A percentile compares a stretch with the other conserved stretches of the same genome.
phyloP scores from a whole-genome alignment of 768 basidiomycete genomes.

The Trametes punicea region DNA sequence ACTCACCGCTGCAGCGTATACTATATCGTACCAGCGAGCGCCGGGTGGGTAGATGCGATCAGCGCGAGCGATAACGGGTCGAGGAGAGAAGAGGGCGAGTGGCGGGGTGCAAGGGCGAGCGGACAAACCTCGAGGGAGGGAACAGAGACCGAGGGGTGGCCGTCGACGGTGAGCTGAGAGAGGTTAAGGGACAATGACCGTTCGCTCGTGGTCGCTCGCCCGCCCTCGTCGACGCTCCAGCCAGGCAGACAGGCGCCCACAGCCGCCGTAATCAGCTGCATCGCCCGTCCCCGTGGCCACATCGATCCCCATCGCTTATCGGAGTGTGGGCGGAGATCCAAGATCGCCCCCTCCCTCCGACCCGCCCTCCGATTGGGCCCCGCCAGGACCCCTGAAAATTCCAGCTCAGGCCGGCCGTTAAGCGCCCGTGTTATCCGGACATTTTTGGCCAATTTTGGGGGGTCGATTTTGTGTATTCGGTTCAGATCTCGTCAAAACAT shows the following conservation, averaged over 20 bases:
- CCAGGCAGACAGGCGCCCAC: not conserved
- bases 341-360: not conserved
- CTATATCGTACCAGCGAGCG: not conserved
- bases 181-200: not conserved
- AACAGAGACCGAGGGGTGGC: not conserved
- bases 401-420: too few relatives aligned
- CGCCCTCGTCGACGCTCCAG: not conserved
- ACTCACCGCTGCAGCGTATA: not conserved
- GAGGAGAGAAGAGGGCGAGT: not conserved
- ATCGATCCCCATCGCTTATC: slow-evolving; percentile 15
- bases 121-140: slow-evolving; percentile 15
- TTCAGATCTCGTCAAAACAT: too few relatives aligned
- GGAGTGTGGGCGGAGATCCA: slow-evolving; percentile 7
- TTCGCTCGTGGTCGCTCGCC: not conserved
- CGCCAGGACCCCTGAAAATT: too few relatives aligned
- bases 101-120: not conserved
- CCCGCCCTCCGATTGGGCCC: slow-evolving; percentile 5
- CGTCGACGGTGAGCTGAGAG: not conserved
- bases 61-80: slow-evolving; percentile 1
- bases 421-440: too few relatives aligned
- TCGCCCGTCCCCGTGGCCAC: slow-evolving; percentile 9
- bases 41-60: not conserved
- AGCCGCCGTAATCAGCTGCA: slow-evolving; percentile 12
- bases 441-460: too few relatives aligned
- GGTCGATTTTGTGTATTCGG: too few relatives aligned